These are phyloP conservation scores for Exophiala lecanii-corni DNA, from an alignment of 2,329 filamentous ascomycete species.

Conservation along the genomic window DNA sequence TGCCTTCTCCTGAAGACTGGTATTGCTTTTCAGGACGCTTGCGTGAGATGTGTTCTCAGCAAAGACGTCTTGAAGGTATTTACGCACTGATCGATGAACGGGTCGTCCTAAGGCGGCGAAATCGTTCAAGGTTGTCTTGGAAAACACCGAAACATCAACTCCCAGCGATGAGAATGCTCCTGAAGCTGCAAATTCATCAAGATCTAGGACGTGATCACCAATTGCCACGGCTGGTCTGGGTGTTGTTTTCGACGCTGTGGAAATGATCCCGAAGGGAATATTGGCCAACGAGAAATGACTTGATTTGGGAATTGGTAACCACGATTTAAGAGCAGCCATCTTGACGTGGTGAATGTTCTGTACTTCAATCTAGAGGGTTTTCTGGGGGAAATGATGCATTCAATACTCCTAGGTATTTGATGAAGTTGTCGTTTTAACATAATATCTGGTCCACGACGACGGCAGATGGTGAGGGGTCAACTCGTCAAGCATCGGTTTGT, in stretches of 20 bases:
- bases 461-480: background rate
- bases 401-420: too few species aligned
- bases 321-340: slow-evolving; percentile 44
- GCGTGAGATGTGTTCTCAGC: slow-evolving; percentile 55
- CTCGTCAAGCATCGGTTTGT: background rate
- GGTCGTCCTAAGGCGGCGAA: slow-evolving; percentile 69
- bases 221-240: slow-evolving; percentile 67
- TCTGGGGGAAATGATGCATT: too few species aligned
- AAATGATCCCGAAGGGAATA: slow-evolving; percentile 79
- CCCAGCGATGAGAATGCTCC: slow-evolving; percentile 58
- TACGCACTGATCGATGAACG: slow-evolving; percentile 63
- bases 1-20: slow-evolving; percentile 50
- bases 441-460: too few species aligned
- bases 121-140: slow-evolving; percentile 61
- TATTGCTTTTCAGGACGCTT: slow-evolving; percentile 60
- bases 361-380: too few species aligned
- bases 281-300: slow-evolving; percentile 73
- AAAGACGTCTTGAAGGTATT: slow-evolving; percentile 65
- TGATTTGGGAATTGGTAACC: slow-evolving; percentile 55
- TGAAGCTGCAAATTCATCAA: slow-evolving; percentile 56
- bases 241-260: slow-evolving; percentile 51
- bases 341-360: slow-evolving; percentile 5
- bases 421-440: slow-evolving; percentile 1
- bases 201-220: slow-evolving; percentile 66
- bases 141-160: slow-evolving; percentile 58